Percentiles rank a stretch among this genome's conserved stretches.
Evolutionary conservation across 2,329 filamentous ascomycete species (phyloP).

Genomic region (Neonectria hederae): DNA sequence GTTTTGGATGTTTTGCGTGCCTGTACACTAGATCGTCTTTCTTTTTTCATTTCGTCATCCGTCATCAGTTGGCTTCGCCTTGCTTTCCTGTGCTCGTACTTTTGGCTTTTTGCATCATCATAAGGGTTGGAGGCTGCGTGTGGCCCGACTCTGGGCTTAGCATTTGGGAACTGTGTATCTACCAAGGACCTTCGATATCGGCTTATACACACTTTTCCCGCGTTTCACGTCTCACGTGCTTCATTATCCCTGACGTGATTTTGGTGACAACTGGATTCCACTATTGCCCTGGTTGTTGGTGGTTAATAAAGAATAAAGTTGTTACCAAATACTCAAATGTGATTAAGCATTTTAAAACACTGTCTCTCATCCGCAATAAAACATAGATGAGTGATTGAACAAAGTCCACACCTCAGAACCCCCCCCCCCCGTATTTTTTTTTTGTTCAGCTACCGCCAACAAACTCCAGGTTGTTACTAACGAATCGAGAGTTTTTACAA

Average conservation of each 20-base stretch:
- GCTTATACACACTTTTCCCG: constrained; percentile 11
- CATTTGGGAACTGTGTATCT: constrained; percentile 12
- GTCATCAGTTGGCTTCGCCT: constrained; percentile 3
- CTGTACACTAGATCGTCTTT: constrained; percentile 38
- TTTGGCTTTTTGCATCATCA: constrained; percentile 14
- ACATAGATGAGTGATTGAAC: neutral
- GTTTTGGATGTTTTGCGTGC: constrained; percentile 33
- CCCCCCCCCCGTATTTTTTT: no score
- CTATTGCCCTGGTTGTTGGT: neutral
- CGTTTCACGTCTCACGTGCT: constrained; percentile 5
- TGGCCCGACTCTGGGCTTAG: constrained; percentile 1
- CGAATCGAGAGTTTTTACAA: no score
- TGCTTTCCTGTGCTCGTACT: constrained; percentile 13
- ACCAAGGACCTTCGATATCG: constrained; percentile 11
- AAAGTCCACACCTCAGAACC: neutral
- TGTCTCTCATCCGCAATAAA: no score
- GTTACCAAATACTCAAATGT: neutral
- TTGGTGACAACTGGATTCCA: neutral
- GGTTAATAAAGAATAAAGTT: neutral
- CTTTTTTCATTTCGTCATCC: constrained; percentile 7
- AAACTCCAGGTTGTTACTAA: no score
- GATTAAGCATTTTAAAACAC: no score
- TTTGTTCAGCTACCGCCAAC: neutral
- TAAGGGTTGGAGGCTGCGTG: constrained; percentile 8
- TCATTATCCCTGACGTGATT: constrained; percentile 3